Conservation (phyloP, 352 stramenopile genomes). For the Bremia lactucae region DNA sequence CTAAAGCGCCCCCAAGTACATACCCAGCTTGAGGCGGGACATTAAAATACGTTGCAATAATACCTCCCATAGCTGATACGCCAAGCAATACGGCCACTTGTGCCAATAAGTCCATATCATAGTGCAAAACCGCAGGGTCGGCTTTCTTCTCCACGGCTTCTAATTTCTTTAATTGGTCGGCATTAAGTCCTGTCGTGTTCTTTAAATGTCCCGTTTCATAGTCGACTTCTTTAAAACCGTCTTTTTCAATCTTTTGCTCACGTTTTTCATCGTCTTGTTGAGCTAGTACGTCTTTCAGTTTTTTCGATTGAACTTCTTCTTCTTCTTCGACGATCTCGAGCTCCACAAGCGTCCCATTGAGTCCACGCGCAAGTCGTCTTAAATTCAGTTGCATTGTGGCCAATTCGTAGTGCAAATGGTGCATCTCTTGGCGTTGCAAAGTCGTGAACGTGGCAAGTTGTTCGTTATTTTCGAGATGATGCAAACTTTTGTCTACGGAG, state of each 20-base stretch:
- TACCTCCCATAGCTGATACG: conserved; percentile 81
- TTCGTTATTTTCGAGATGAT: conserved; percentile 25
- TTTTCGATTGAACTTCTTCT: conserved; percentile 66
- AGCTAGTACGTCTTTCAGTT: conserved; percentile 61
- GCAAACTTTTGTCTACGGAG: conserved; percentile 56
- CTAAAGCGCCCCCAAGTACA: conserved; percentile 82
- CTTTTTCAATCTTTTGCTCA: conserved; percentile 67
- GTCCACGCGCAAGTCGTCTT: conserved; percentile 45
- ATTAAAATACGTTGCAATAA: conserved; percentile 80
- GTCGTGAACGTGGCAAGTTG: conserved; percentile 17
- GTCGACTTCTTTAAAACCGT: conserved; percentile 72
- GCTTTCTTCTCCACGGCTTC: conserved; percentile 71
- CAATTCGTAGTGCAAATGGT: conserved; percentile 36
- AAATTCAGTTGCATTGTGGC: too few relatives aligned
- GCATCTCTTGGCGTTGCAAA: conserved; percentile 25
- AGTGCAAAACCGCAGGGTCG: conserved; percentile 76
- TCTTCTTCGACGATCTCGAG: conserved; percentile 78
- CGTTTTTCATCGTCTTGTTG: conserved; percentile 71
- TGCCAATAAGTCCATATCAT: conserved; percentile 78
- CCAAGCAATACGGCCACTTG: conserved; percentile 76
- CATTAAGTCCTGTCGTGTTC: conserved; percentile 59
- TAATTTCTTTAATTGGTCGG: conserved; percentile 58
- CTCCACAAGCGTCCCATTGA: conserved; percentile 70
- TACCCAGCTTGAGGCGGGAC: conserved; percentile 87
- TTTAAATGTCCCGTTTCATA: conserved; percentile 75